A percentile compares a stretch with the other conserved stretches of the same genome.
Conservation (phyloP, 1,284 basidiomycete genomes). For the Cutaneotrichosporon dermatis region DNA sequence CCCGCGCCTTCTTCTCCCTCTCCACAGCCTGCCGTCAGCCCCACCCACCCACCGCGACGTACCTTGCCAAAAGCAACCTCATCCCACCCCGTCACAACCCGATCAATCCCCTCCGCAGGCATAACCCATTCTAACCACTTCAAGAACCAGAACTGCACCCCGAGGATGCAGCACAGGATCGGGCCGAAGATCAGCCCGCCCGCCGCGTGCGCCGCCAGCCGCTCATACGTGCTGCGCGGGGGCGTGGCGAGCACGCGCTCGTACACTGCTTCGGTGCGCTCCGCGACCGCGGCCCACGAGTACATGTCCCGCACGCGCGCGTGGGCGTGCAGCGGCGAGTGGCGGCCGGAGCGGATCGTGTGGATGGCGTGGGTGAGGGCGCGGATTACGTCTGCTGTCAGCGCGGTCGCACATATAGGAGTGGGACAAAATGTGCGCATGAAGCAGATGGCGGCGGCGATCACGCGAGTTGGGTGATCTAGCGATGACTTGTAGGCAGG, state of each 20-base stretch:
- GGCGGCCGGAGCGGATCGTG: slow-evolving; percentile 63
- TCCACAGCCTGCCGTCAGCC: slow-evolving; percentile 1
- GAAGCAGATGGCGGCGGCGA: no score
- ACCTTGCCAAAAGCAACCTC: slow-evolving; percentile 21
- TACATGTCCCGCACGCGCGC: slow-evolving; percentile 76
- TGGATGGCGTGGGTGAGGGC: slow-evolving; percentile 76
- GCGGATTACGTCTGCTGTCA: slow-evolving; percentile 67
- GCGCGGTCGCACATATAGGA: no score
- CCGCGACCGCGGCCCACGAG: slow-evolving; percentile 75
- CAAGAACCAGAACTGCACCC: slow-evolving; percentile 50
- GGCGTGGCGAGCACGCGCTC: slow-evolving; percentile 59
- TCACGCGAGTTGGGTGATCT: no score
- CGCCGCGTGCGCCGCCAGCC: slow-evolving; percentile 60
- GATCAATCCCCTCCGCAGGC: slow-evolving; percentile 45
- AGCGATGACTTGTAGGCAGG: no score
- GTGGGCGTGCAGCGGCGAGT: slow-evolving; percentile 76
- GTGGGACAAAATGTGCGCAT: no score
- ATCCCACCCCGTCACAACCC: slow-evolving; percentile 30
- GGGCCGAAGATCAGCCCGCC: slow-evolving; percentile 50
- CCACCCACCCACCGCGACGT: background rate
- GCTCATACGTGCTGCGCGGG: slow-evolving; percentile 62
- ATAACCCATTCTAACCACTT: slow-evolving; percentile 37
- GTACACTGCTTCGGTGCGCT: slow-evolving; percentile 81
- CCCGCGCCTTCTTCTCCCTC: background rate
- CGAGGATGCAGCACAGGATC: slow-evolving; percentile 51